A percentile compares a stretch with the other conserved stretches of the same genome.
These are phyloP conservation scores for Hirschioporus abietinus DNA, from an alignment of 768 basidiomycete genomes.

Conservation along the genomic window DNA sequence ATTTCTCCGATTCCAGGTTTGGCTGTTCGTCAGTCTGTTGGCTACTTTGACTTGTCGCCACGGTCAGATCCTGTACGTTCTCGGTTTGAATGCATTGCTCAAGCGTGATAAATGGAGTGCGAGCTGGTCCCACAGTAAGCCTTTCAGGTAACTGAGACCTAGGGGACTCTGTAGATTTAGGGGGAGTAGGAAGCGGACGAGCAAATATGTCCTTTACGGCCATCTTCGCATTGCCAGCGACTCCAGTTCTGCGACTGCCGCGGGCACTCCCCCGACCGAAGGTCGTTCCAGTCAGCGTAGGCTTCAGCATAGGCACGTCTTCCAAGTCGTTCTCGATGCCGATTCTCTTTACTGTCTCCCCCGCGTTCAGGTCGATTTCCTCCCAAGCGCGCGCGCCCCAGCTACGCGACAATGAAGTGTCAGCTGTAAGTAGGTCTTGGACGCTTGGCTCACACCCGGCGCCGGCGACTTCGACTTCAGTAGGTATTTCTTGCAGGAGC, in stretches of 20 bases:
- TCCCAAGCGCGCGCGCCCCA: conserved; percentile 36
- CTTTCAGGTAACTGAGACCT: neutral
- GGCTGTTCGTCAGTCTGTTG: neutral
- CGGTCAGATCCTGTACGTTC: neutral
- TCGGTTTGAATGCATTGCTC: neutral
- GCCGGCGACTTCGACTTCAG: neutral
- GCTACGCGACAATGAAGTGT: conserved; percentile 1
- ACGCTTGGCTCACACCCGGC: neutral
- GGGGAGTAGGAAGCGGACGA: neutral
- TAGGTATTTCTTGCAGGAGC: neutral
- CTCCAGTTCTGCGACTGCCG: neutral
- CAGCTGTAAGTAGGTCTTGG: neutral
- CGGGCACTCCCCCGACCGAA: neutral
- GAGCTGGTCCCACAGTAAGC: neutral
- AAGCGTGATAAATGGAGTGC: neutral
- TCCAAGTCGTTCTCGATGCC: neutral
- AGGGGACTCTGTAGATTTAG: neutral
- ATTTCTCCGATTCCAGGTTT: neutral
- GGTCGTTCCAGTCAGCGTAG: neutral
- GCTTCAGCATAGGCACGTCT: neutral
- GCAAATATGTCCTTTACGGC: neutral
- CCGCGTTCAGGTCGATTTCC: conserved; percentile 24
- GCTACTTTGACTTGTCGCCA: neutral
- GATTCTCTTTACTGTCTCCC: conserved; percentile 28
- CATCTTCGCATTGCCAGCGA: neutral